Evolutionary conservation across 2,329 filamentous ascomycete species (phyloP).

Genomic region (Phialocephala sp.): DNA sequence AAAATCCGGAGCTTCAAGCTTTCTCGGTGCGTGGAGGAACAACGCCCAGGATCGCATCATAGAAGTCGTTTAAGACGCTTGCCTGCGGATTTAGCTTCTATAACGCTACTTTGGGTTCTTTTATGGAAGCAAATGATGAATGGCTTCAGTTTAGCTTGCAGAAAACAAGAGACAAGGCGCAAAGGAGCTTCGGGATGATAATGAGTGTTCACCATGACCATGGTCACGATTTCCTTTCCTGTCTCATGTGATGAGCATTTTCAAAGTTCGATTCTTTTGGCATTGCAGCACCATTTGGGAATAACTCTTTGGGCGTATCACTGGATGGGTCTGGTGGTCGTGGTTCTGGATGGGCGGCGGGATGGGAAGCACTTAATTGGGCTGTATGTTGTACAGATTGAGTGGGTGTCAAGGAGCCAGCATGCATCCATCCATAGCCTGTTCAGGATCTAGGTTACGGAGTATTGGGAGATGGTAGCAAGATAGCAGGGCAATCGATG

Average conservation of each 20-base stretch:
- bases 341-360: not conserved
- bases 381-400: constrained; percentile 7
- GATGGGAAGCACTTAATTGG: not conserved
- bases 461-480: not conserved
- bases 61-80: constrained; percentile 34
- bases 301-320: not conserved
- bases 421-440: not conserved
- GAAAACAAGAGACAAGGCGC: not conserved
- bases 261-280: constrained; percentile 1
- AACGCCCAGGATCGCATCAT: constrained; percentile 33
- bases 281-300: constrained; percentile 4
- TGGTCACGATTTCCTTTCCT: not conserved
- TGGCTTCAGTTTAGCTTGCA: not conserved
- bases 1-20: constrained; percentile 32
- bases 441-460: not conserved
- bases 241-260: not conserved
- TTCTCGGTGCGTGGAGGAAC: constrained; percentile 33
- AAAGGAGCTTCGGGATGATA: not conserved
- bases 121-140: not conserved
- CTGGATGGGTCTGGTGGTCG: not conserved
- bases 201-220: no score
- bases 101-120: not conserved
- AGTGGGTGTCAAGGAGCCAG: not conserved
- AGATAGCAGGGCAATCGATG: not conserved
- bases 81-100: not conserved